Evolutionary conservation across 2,329 filamentous ascomycete genomes (phyloP).

Genomic region (Eurotiales sp.): DNA sequence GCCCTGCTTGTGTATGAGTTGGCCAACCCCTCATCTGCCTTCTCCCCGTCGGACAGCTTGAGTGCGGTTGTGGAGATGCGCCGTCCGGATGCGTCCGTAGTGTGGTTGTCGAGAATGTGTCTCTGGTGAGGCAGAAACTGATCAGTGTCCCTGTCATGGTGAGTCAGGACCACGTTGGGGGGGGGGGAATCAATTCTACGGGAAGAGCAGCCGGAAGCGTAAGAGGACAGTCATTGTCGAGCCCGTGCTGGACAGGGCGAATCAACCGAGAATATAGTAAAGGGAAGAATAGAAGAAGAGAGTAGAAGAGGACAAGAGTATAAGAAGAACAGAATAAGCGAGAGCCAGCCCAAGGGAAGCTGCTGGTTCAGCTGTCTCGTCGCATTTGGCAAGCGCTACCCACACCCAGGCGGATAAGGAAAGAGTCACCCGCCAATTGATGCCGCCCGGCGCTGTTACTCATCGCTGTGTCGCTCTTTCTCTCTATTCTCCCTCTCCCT

Average conservation of each 20-base stretch:
- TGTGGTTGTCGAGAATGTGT: too few relatives aligned
- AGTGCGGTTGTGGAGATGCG: not conserved
- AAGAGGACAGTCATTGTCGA: too few relatives aligned
- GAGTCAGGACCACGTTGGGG: not conserved
- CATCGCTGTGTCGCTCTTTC: not conserved
- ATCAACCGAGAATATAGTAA: too few relatives aligned
- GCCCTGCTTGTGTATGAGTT: slow-evolving; percentile 8
- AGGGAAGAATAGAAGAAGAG: too few relatives aligned
- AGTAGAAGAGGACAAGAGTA: not conserved
- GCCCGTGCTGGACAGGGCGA: too few relatives aligned
- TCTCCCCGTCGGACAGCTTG: not conserved
- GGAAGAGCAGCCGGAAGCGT: not conserved
- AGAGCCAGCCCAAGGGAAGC: too few relatives aligned
- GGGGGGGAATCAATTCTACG: not conserved
- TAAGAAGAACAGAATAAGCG: not conserved
- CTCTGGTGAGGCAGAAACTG: too few relatives aligned
- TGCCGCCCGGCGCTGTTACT: not conserved
- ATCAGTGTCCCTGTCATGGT: not conserved
- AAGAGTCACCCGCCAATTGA: slow-evolving; percentile 6
- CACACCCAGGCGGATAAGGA: not conserved
- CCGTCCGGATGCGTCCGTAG: too few relatives aligned
- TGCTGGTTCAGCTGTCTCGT: too few relatives aligned
- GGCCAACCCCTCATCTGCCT: not conserved
- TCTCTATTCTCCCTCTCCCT: not conserved
- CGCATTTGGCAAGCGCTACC: too few relatives aligned